These are phyloP conservation scores for Cicer pinnatifidum DNA, from an alignment of 306 rosid species.

Conservation along the genomic window DNA sequence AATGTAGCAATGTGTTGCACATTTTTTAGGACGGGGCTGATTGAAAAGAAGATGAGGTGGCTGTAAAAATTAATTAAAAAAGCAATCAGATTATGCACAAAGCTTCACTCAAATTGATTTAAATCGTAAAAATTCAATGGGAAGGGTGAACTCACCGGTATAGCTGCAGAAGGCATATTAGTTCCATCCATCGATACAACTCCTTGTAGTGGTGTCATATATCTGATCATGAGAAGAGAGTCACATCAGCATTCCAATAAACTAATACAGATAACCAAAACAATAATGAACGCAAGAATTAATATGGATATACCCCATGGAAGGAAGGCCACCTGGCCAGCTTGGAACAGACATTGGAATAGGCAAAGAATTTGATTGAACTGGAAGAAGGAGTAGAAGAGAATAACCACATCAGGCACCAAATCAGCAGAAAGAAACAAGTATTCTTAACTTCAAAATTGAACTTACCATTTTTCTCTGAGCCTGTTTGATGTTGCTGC, in stretches of 20 bases:
- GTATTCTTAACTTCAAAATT: background rate
- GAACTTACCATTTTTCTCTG: constrained; percentile 68
- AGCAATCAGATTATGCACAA: background rate
- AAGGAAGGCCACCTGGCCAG: constrained; percentile 91
- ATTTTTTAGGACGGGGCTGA: constrained; percentile 88
- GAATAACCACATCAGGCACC: constrained; percentile 40
- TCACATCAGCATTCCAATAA: constrained; percentile 43
- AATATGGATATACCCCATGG: constrained; percentile 77
- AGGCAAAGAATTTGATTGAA: constrained; percentile 67
- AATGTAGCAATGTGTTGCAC: constrained; percentile 93
- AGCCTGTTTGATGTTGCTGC: constrained; percentile 48
- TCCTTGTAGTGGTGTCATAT: constrained; percentile 90
- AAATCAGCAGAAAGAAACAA: background rate
- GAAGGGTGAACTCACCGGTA: constrained; percentile 56
- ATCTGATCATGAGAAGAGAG: constrained; percentile 65
- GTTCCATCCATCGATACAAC: constrained; percentile 91
- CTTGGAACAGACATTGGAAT: constrained; percentile 75
- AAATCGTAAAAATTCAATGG: background rate
- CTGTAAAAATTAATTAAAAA: constrained; percentile 47
- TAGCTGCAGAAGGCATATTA: constrained; percentile 69
- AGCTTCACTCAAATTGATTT: background rate
- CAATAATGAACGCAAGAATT: constrained; percentile 34
- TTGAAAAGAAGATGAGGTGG: constrained; percentile 70
- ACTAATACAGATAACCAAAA: constrained; percentile 14
- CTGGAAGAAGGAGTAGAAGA: constrained; percentile 47